Evolutionary conservation across 208 protist genomes (phyloP).

Genomic region (Trypanosoma brucei): DNA sequence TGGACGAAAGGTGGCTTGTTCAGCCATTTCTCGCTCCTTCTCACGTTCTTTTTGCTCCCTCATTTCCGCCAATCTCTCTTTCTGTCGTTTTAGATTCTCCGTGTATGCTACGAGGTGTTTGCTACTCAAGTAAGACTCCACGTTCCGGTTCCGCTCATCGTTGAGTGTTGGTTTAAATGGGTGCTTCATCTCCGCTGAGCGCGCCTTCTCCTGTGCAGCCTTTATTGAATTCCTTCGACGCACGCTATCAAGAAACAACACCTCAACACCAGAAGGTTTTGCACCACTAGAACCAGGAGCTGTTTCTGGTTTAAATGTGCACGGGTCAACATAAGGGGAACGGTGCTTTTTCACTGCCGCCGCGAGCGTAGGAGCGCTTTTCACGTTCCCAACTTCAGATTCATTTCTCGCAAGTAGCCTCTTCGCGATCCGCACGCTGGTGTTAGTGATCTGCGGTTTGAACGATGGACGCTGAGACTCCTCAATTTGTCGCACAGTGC

Average conservation of each 20-base stretch:
- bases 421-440: constrained; percentile 49
- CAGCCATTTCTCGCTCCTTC: constrained; percentile 24
- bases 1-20: constrained; percentile 64
- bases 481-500: constrained; percentile 39
- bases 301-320: constrained; percentile 66
- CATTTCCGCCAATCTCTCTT: constrained; percentile 20
- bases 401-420: constrained; percentile 36
- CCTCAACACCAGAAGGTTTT: constrained; percentile 14
- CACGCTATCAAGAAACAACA: constrained; percentile 13
- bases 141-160: constrained; percentile 28
- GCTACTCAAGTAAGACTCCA: constrained; percentile 49
- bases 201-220: constrained; percentile 30
- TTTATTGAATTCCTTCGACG: constrained; percentile 15
- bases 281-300: constrained; percentile 28
- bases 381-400: not conserved
- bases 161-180: constrained; percentile 43
- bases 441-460: constrained; percentile 45
- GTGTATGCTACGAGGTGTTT: constrained; percentile 44
- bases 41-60: constrained; percentile 3
- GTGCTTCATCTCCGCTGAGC: constrained; percentile 37
- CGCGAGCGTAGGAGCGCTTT: constrained; percentile 24
- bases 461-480: constrained; percentile 52
- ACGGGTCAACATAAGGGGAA: constrained; percentile 60
- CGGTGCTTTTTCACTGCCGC: constrained; percentile 52
- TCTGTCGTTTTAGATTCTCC: constrained; percentile 24